Evolutionary conservation across 192 early-diverging fungal species (phyloP).

Genomic region (Entomortierella parvispora): DNA sequence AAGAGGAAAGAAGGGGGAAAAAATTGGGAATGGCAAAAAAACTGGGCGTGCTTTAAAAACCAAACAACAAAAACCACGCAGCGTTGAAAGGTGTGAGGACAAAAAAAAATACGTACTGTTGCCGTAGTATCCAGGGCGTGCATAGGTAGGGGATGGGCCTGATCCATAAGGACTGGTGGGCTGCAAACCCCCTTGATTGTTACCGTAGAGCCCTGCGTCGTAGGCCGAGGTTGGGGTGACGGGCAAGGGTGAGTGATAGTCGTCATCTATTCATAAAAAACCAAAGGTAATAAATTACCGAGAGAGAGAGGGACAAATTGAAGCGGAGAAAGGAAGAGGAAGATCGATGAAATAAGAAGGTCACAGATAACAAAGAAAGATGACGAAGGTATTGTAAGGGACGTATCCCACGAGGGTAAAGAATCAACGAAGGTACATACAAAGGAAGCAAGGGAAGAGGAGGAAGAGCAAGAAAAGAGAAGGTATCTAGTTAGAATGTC

Average conservation of each 20-base stretch:
- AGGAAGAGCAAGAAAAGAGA: too few relatives aligned
- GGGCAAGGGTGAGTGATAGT: conserved; percentile 23
- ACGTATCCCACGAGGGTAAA: too few relatives aligned
- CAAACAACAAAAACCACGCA: too few relatives aligned
- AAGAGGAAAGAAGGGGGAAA: too few relatives aligned
- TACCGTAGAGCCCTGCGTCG: conserved; percentile 42
- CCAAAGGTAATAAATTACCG: neutral
- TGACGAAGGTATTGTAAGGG: neutral
- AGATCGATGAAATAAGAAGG: neutral
- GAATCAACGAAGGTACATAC: too few relatives aligned
- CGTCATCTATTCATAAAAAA: conserved; percentile 2
- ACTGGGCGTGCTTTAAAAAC: too few relatives aligned
- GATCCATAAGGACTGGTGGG: conserved; percentile 18
- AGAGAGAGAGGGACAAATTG: neutral
- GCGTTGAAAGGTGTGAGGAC: too few relatives aligned
- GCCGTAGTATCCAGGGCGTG: conserved; percentile 33
- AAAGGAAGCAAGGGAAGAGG: too few relatives aligned
- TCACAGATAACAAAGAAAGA: neutral
- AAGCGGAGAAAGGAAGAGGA: neutral
- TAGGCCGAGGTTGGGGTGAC: conserved; percentile 15
- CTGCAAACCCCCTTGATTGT: conserved; percentile 20
- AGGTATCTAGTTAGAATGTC: too few relatives aligned
- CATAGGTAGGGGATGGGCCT: conserved; percentile 16
- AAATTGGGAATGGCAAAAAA: too few relatives aligned
- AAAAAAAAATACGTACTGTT: too few relatives aligned